A percentile compares a stretch with the other conserved stretches of the same genome.
Conservation (phyloP, 495 filamentous ascomycete species). For the Aeminium ludgeri region DNA sequence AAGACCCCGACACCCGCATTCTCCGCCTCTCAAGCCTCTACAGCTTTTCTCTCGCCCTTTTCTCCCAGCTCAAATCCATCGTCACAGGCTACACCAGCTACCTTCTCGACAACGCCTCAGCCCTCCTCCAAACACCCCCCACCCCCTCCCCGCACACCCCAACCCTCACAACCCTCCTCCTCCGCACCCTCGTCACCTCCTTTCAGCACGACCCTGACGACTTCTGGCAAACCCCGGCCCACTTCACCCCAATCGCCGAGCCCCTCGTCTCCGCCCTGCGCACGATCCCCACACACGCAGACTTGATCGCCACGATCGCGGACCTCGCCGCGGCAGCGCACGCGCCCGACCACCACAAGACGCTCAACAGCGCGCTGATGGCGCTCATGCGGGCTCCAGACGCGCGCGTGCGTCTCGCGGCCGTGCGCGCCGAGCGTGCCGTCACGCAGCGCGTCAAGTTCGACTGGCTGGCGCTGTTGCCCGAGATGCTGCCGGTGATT, state of each 20-base stretch:
- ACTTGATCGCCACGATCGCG: constrained; percentile 41
- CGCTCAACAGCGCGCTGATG: constrained; percentile 59
- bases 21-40: constrained; percentile 55
- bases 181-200: constrained; percentile 50
- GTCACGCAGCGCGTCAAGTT: constrained; percentile 67
- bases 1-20: constrained; percentile 36
- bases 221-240: constrained; percentile 81
- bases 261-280: constrained; percentile 51
- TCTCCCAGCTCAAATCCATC: constrained; percentile 74
- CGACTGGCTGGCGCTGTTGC: constrained; percentile 77
- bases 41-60: constrained; percentile 62
- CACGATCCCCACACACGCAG: constrained; percentile 18
- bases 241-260: constrained; percentile 53
- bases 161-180: constrained; percentile 27
- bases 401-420: constrained; percentile 51
- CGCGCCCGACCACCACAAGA: constrained; percentile 75
- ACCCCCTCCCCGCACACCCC: background rate
- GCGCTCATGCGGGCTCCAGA: constrained; percentile 56
- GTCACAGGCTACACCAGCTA: constrained; percentile 81
- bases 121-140: constrained; percentile 32
- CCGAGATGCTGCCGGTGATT: constrained; percentile 89
- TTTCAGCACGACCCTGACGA: constrained; percentile 73
- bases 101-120: constrained; percentile 54
- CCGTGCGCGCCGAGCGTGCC: constrained; percentile 58
- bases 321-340: constrained; percentile 65